Conservation (phyloP, 345 rosid genomes). For the Acer negundo region DNA sequence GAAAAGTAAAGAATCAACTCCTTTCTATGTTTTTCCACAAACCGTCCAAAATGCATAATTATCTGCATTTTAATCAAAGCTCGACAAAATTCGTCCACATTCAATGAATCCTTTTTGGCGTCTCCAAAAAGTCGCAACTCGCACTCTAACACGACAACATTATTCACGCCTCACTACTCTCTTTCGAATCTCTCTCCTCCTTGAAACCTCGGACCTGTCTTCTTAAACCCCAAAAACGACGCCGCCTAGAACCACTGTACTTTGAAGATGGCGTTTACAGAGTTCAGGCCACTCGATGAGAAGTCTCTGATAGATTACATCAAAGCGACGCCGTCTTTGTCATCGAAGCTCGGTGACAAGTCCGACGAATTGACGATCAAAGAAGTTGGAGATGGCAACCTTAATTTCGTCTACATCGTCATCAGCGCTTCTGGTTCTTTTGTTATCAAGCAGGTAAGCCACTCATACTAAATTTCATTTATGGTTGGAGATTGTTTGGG, state of each 20-base stretch:
- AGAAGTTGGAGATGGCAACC: slow-evolving; percentile 98
- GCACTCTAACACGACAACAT: not conserved
- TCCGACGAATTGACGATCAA: slow-evolving; percentile 63
- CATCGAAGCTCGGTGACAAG: slow-evolving; percentile 57
- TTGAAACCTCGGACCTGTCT: not conserved
- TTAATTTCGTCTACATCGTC: slow-evolving; percentile 87
- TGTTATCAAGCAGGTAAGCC: slow-evolving; percentile 79
- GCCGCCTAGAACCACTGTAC: not conserved
- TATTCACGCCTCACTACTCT: slow-evolving; percentile 2
- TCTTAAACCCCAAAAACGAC: not conserved
- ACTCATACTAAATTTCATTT: too few relatives aligned
- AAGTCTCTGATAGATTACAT: slow-evolving; percentile 76
- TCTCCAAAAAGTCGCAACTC: not conserved
- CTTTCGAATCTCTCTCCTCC: not conserved
- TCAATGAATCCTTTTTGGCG: slow-evolving; percentile 19
- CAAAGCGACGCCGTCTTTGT: slow-evolving; percentile 67
- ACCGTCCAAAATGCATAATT: too few relatives aligned
- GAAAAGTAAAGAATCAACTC: too few relatives aligned
- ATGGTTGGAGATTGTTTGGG: too few relatives aligned
- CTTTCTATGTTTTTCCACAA: too few relatives aligned
- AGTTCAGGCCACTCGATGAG: slow-evolving; percentile 74
- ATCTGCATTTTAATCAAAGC: not conserved
- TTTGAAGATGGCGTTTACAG: slow-evolving; percentile 51
- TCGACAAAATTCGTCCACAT: not conserved
- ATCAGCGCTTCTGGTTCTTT: slow-evolving; percentile 63